Evolutionary conservation across 768 basidiomycete species (phyloP).

Genomic region (Tylopilus plumbeoviolaceoides): DNA sequence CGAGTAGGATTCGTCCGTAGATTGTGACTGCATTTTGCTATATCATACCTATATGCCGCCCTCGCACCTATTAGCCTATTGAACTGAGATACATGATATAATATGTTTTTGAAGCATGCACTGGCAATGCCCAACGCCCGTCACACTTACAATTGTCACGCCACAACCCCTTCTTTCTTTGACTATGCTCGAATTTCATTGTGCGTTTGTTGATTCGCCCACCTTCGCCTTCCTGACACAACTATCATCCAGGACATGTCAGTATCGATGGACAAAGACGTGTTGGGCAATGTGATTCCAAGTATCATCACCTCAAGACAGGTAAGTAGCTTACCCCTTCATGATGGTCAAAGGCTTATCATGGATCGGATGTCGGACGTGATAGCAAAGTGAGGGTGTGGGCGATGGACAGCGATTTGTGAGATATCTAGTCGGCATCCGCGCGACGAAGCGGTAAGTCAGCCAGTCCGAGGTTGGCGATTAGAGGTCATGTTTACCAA

Average conservation of each 20-base stretch:
- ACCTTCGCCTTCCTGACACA: not conserved
- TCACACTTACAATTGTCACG: slow-evolving; percentile 15
- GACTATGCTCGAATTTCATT: slow-evolving; percentile 23
- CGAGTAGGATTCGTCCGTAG: too few relatives aligned
- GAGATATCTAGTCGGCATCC: slow-evolving; percentile 17
- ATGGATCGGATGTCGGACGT: slow-evolving; percentile 23
- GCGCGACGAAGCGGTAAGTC: too few relatives aligned
- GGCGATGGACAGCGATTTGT: slow-evolving; percentile 92
- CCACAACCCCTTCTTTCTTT: slow-evolving; percentile 21
- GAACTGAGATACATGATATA: too few relatives aligned
- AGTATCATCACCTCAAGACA: slow-evolving; percentile 89
- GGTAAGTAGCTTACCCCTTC: slow-evolving; percentile 38
- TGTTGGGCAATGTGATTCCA: slow-evolving; percentile 86
- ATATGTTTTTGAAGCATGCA: too few relatives aligned
- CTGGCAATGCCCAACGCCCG: too few relatives aligned
- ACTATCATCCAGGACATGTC: slow-evolving; percentile 11
- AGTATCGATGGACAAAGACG: slow-evolving; percentile 59
- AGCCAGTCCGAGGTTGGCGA: too few relatives aligned
- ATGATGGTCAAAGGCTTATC: slow-evolving; percentile 5
- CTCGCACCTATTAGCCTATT: too few relatives aligned
- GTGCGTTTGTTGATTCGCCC: slow-evolving; percentile 14
- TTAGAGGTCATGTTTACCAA: not conserved
- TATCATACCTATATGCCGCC: too few relatives aligned
- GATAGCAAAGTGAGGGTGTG: slow-evolving; percentile 59
- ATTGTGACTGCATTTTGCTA: too few relatives aligned